phyloP scores from a whole-genome alignment of 2,329 filamentous ascomycete species.

The Aspergillus felis region DNA sequence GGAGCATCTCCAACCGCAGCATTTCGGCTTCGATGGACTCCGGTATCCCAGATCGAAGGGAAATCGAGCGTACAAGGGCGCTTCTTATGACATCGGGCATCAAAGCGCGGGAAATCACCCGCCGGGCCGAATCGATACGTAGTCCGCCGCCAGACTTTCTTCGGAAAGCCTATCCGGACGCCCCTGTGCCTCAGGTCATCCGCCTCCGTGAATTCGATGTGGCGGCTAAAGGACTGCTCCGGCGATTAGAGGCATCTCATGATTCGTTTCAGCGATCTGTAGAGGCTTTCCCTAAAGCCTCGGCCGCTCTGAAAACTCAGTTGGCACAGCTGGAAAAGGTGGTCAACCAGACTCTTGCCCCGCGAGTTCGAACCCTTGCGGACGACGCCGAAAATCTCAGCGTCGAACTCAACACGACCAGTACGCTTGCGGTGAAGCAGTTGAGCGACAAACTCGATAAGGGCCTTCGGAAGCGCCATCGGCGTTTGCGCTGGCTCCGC shows the following conservation, averaged over 20 bases:
- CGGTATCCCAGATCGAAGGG: conserved; percentile 57
- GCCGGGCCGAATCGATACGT: conserved; percentile 54
- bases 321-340: conserved; percentile 44
- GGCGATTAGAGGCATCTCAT: conserved; percentile 44
- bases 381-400: conserved; percentile 78
- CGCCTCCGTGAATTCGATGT: conserved; percentile 51
- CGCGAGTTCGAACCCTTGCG: conserved; percentile 62
- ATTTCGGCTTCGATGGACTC: conserved; percentile 34
- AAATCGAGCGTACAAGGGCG: conserved; percentile 73
- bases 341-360: conserved; percentile 49
- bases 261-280: conserved; percentile 43
- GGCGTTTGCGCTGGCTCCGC: conserved; percentile 71
- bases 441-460: conserved; percentile 70
- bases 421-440: conserved; percentile 75
- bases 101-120: conserved; percentile 76
- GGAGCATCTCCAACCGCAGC: conserved; percentile 56
- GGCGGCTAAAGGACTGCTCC: conserved; percentile 51
- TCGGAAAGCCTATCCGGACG: conserved; percentile 23
- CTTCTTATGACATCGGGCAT: conserved; percentile 81
- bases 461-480: conserved; percentile 67
- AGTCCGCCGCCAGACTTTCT: conserved; percentile 35
- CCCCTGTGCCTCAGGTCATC: conserved; percentile 39
- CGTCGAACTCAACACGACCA: conserved; percentile 69
- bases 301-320: conserved; percentile 42
- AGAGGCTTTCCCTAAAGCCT: conserved; percentile 44